Evolutionary conservation across 106 monocot genomes (phyloP), one percentile per base, ranked within the genome.

Genomic region (Phalaenopsis equestris): DNA sequence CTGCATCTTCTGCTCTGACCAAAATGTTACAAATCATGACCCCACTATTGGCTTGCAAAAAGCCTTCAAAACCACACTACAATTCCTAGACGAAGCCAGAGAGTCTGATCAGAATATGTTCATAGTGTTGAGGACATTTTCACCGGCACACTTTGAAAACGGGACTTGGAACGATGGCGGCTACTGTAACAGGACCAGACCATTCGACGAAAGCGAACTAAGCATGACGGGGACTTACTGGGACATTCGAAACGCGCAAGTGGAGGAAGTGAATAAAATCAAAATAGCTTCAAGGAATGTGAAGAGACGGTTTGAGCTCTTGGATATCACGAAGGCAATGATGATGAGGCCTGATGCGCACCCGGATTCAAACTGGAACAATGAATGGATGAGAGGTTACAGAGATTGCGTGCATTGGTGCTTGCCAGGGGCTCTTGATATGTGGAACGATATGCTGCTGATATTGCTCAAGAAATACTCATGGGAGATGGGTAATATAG

Each of bases 321-420:
- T 92, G 82, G 92, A 95, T 49, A 85, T 95, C 49, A 95, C 92
- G 0, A 81, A 68, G 84, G 85, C 84, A 8, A 95, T 95, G 94
- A 80, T 87, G 76, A 78, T 83, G 86, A 86, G 94, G 73, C 82
- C 85, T 2, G 94, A 92, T 78, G 92, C 72, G 1, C 90, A 94
- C 73, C 94, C 94, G 0, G 92, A 84, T 9, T 7, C 41, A 2
- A 92, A 94, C 73, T 92, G 90, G 90, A 84, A 95, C 82, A 86
- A 87, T 21, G 8, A 79, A 72, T 92, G 90, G 88, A 85, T 85
- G 81, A 84, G 24, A 61, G 85, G 84, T 8, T 55, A 77, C 52
- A 89, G 61, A 72, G 94, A 92, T 30, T 94, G 94, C 18, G 21
- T 87, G 77, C 94, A 94, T 47, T 94, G 94, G 94, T 94, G 94